These are phyloP conservation scores for Elsinoe necatrix DNA, from an alignment of 2,329 filamentous ascomycete genomes.

Conservation along the genomic window DNA sequence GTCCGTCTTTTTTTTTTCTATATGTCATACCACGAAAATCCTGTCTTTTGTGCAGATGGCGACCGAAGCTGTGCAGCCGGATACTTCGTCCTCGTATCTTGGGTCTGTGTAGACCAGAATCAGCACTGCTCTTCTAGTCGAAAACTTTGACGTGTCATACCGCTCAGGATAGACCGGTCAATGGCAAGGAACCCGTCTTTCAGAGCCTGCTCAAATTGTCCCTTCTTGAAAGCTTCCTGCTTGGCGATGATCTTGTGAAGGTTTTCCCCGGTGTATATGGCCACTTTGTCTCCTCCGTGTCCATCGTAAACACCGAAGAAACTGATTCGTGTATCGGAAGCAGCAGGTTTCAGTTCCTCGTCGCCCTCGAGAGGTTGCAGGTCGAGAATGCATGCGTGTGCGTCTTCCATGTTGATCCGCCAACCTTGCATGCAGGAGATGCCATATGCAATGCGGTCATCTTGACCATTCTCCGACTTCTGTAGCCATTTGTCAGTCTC, in stretches of 20 bases:
- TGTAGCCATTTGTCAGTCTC: conserved; percentile 34
- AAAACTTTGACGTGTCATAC: conserved; percentile 45
- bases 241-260: conserved; percentile 91
- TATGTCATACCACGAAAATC: conserved; percentile 77
- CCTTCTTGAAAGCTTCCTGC: conserved; percentile 85
- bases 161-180: conserved; percentile 89
- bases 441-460: conserved; percentile 88
- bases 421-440: conserved; percentile 99
- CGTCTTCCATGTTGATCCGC: conserved; percentile 99
- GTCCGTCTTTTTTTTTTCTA: conserved; percentile 2
- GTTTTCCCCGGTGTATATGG: conserved; percentile 82
- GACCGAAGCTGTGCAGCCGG: conserved; percentile 92
- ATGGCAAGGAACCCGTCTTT: conserved; percentile 97
- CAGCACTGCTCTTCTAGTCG: conserved; percentile 14
- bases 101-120: conserved; percentile 55
- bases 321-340: conserved; percentile 65
- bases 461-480: conserved; percentile 81
- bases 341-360: conserved; percentile 47
- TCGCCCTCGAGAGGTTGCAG: conserved; percentile 56
- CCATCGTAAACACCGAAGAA: conserved; percentile 99
- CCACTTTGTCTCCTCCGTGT: conserved; percentile 94
- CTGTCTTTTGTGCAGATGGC: conserved; percentile 81
- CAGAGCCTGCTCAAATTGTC: conserved; percentile 87
- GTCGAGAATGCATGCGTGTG: conserved; percentile 83
- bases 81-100: conserved; percentile 95